Base-by-base conservation (phyloP, 352 stramenopile species). In the Pythium sukuiense region DNA sequence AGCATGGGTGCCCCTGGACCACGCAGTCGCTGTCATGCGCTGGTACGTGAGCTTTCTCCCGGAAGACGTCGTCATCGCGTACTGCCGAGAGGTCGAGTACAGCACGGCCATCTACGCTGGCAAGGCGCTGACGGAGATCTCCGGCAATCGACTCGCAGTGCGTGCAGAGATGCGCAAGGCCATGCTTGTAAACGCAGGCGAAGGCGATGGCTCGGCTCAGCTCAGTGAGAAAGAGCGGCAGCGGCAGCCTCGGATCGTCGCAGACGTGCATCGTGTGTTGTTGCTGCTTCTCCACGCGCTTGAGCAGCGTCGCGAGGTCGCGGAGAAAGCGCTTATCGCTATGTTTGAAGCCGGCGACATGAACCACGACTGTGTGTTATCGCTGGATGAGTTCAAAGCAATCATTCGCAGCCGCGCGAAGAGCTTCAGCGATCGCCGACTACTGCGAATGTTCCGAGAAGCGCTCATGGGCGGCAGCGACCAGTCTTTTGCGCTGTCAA, bases 391-490 rank as follows among this genome's bases (percentile, higher is more conserved):
- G 61, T 93, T 93, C 48, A 74, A 74, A 24, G 68, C 72, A 5
- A 89, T 93, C 53, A 81, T 93, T 33, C 75, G 73, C n/a, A 69
- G 71, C 3, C 76, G 80, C 35, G 75, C 83, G 13, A 73, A 79
- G 0, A 65, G 81, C 12, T 93, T 91, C 55, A 91, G 81, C 55
- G 82, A 90, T 16, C 79, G 84, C 4, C 76, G 82, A 0, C 76
- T 93, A 46, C 63, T 93, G 46, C 84, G 82, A 2, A 93, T 93
- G 84, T 91, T 93, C 43, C 80, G 82, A 0, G 82, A 93, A 48
- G 79, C 84, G 35, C 57, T 93, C 14, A 89, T 88, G 76, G 71
- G 79, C 18, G 69, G 82, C 12, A 68, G 59, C 0, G 73, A 88
- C n/a, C 81, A 90, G 59, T 89, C 84, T 0, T 93, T 90, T 53